Base-by-base conservation (phyloP, 2,329 filamentous ascomycete genomes). In the Elsinoe australis region DNA sequence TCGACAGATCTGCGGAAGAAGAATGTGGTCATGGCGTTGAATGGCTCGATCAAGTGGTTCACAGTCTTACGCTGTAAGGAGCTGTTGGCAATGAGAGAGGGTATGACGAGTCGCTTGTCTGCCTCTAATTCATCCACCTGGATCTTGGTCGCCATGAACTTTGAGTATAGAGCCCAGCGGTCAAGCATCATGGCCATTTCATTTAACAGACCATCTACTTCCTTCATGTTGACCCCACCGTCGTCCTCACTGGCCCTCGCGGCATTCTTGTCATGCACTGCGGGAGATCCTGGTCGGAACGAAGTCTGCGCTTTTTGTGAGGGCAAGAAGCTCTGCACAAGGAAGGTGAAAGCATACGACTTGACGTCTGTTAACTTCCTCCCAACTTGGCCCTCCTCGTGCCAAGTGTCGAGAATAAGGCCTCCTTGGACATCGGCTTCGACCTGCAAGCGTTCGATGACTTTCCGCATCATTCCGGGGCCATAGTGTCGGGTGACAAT, bases 341-440 rank as follows among this genome's bases (percentile, higher is more conserved):
- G 71, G 61, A 98, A 98, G 0, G 89, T 95, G 64, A 95, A 98
- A 0, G 92, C 89, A 62, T 98, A 98, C 49, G 89, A 95, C 69
- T 94, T 96, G 65, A 95, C 87, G 60, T 98, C 92, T 2, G 86
- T 96, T 52, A 98, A 72, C 61, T 84, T 87, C 58, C 90, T 79
- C 61, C 90, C 85, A 39, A 98, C 79, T 51, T 73, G 78, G 51
- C 88, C 78, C 61, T 96, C 90, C 55, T 98, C 92, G 49, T 82
- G 83, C 88, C 92, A 98, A 0, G 89, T 92, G 63, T 98, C 92
- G 46, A 98, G 72, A 51, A 98, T 82, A 56, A 96, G 95, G 54
- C 92, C 92, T 15, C 89, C 92, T 67, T 98, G 92, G 1, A 95
- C 83, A 66, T 98, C 92, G 2, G 88, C 92, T 68, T 98, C 92